A percentile compares a stretch with the other conserved stretches of the same genome.
Conservation (phyloP, 148 eudicot species). For the Rhododendron kiyosumense region DNA sequence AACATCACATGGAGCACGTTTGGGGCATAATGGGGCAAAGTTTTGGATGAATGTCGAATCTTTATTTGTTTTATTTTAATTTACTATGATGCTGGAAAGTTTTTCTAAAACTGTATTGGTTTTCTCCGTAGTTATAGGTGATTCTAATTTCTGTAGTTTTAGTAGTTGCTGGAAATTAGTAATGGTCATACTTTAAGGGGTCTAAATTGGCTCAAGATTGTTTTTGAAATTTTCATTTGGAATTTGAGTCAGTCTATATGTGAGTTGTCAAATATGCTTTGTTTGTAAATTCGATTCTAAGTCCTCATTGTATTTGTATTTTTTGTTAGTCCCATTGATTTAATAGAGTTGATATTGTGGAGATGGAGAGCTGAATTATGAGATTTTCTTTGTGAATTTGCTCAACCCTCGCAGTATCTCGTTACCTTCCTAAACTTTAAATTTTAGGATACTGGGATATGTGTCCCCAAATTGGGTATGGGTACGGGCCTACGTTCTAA, state of each 20-base stretch:
- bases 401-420: not conserved
- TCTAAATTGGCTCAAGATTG: not conserved
- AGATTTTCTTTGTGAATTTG: not conserved
- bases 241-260: not conserved
- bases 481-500: not conserved
- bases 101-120: not conserved
- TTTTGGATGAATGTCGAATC: not conserved
- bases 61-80: not conserved
- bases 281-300: not conserved
- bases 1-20: not conserved
- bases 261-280: not conserved
- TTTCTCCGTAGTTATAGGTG: not conserved
- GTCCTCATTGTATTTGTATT: not conserved
- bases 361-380: constrained; percentile 5
- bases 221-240: not conserved
- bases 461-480: not conserved
- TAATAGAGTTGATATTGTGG: not conserved
- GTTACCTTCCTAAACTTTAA: not conserved
- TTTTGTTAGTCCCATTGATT: not conserved
- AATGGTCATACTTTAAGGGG: not conserved
- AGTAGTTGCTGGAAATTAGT: not conserved
- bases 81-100: not conserved
- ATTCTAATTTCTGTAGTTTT: not conserved
- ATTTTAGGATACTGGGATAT: not conserved
- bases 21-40: not conserved